Percentiles rank a stretch among this genome's conserved stretches.
Evolutionary conservation across 805 yeast genomes (phyloP).

Genomic region (Millerozyma acaciae): DNA sequence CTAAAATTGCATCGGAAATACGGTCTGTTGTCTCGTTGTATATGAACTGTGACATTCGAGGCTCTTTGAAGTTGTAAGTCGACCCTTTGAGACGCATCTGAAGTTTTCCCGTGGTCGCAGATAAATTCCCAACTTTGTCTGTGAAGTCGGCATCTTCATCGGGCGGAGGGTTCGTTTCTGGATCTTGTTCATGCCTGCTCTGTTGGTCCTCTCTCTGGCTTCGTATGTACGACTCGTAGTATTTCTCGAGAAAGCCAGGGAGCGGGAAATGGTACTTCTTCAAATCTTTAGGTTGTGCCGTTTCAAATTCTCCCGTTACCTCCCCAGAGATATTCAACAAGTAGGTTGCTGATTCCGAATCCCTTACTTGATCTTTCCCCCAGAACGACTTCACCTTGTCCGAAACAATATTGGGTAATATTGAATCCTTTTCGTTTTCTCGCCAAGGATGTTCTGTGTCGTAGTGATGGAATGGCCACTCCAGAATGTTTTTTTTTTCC

Average conservation of each 20-base stretch:
- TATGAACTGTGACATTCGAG: conserved; percentile 13
- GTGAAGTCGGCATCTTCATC: conserved; percentile 4
- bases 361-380: conserved; percentile 26
- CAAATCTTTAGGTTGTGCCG: conserved; percentile 10
- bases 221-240: conserved; percentile 21
- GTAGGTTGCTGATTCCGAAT: conserved; percentile 17
- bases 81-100: conserved; percentile 18
- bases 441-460: conserved; percentile 39
- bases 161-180: conserved; percentile 19
- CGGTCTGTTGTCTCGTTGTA: conserved; percentile 8
- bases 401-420: conserved; percentile 59
- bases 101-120: conserved; percentile 24
- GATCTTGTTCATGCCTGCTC: conserved; percentile 25
- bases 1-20: conserved; percentile 32
- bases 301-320: conserved; percentile 29
- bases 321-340: conserved; percentile 34
- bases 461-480: conserved; percentile 55
- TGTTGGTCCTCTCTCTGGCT: conserved; percentile 23
- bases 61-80: conserved; percentile 21
- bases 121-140: conserved; percentile 25
- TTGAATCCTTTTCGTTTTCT: conserved; percentile 49
- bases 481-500: conserved; percentile 40
- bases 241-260: conserved; percentile 29
- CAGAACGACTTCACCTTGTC: conserved; percentile 49
- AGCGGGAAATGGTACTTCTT: conserved; percentile 9